A percentile compares a stretch with the other conserved stretches of the same genome.
Evolutionary conservation across 1,139 yeast species (phyloP).

Genomic region (Torulaspora pretoriensis): DNA sequence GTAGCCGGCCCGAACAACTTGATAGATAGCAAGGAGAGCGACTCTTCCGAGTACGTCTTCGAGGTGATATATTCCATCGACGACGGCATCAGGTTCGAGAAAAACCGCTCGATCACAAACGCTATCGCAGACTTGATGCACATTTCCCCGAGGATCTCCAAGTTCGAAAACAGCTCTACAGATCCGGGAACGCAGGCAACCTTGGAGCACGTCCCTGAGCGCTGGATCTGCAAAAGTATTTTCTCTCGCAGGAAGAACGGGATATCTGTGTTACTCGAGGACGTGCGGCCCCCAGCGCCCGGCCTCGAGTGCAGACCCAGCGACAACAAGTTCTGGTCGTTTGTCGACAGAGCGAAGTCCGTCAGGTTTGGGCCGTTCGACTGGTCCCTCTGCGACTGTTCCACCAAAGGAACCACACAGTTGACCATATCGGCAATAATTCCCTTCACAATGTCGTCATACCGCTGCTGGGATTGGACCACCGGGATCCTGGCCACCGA

Average conservation of each 20-base stretch:
- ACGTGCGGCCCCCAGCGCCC: constrained; percentile 2
- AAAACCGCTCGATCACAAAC: constrained; percentile 57
- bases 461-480: constrained; percentile 15
- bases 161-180: constrained; percentile 35
- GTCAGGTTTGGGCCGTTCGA: constrained; percentile 22
- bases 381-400: constrained; percentile 24
- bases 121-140: constrained; percentile 53
- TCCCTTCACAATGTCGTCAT: constrained; percentile 27
- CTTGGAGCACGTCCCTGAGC: constrained; percentile 62
- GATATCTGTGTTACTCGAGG: constrained; percentile 13
- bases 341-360: constrained; percentile 31
- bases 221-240: constrained; percentile 48
- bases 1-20: constrained; percentile 29
- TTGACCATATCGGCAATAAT: constrained; percentile 29
- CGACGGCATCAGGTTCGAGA: constrained; percentile 42
- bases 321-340: constrained; percentile 25
- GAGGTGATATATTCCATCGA: constrained; percentile 55
- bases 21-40: constrained; percentile 21
- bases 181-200: constrained; percentile 41
- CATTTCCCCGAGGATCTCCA: constrained; percentile 56
- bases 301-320: constrained; percentile 15
- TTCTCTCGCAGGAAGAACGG: constrained; percentile 35
- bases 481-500: constrained; percentile 8
- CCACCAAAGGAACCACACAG: constrained; percentile 27
- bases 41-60: constrained; percentile 41